Base-by-base conservation (phyloP, 106 monocot genomes). In the Ottelia alismoides region DNA sequence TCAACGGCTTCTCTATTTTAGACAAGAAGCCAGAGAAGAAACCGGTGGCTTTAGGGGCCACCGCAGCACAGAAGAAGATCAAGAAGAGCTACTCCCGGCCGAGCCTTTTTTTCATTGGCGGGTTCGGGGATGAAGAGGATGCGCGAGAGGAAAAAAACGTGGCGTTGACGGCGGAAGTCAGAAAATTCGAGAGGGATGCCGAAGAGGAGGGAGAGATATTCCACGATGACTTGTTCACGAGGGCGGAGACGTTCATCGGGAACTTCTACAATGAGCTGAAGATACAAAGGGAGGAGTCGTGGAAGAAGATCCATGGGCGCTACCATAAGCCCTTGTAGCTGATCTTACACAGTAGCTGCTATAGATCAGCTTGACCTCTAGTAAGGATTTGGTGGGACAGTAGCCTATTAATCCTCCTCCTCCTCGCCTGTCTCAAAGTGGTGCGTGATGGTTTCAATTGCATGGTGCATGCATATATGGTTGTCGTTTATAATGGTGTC, bases 221-320 rank as follows among this genome's bases (percentile, higher is more conserved):
- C 18, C 55, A 45, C 22, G 65, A 82, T 22, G 82, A 85, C 71
- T 51, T 86, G 50, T 86, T 74, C 40, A 2, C 71, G 2, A 85
- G 79, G 55, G 78, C 92, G 0, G 92, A 92, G 73, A 61, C 28
- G 50, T 82, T 92, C 70, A 92, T 92, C 28, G 76, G 66, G 19
- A 82, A 82, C 69, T 92, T 92, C 65, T 77, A 92, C 69, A 70
- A 70, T 62, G 82, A 92, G 65, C 74, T 92, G 21, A 82, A 82
- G 82, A 86, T 92, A 74, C 92, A 92, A 71, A 81, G 86, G 53
- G 76, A 86, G 70, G 78, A 78, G 21, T 85, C 91, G 2, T 85
- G 76, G 78, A 78, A 85, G 52, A 78, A 73, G 61, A 50, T 85
- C 25, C 81, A 82, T 44, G 82, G 69, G 0, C 47, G 82, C 17